These are phyloP conservation scores for Blastocystis sp. DNA, from an alignment of 352 stramenopile species.

Conservation along the genomic window DNA sequence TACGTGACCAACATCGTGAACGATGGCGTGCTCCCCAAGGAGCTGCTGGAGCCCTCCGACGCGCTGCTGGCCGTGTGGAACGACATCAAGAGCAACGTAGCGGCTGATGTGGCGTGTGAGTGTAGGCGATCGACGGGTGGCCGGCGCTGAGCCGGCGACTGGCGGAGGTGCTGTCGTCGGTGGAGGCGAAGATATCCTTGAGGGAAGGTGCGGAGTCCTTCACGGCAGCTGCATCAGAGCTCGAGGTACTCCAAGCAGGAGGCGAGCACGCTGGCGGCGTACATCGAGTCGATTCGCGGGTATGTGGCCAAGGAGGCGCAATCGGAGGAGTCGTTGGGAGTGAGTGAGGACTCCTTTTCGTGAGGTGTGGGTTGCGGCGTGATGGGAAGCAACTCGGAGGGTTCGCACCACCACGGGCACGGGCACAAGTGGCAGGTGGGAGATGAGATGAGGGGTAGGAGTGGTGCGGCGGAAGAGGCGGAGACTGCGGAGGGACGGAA, in stretches of 20 bases:
- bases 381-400: constrained; percentile 19
- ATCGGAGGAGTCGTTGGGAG: background rate
- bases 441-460: background rate
- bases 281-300: background rate
- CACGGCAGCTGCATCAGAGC: background rate
- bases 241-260: background rate
- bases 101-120: background rate
- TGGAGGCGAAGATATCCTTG: background rate
- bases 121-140: constrained; percentile 37
- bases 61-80: constrained; percentile 18
- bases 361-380: background rate
- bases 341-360: constrained; percentile 62
- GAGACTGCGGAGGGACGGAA: background rate
- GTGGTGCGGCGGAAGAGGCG: background rate
- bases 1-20: constrained; percentile 65
- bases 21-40: constrained; percentile 42
- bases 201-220: background rate
- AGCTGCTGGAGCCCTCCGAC: background rate
- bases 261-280: background rate
- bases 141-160: constrained; percentile 1
- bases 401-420: background rate
- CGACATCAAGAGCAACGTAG: constrained; percentile 3
- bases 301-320: constrained; percentile 43
- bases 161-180: background rate
- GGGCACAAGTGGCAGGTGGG: background rate